Evolutionary conservation across 495 filamentous ascomycete species (phyloP).

Genomic region (Neurospora sublineolata): DNA sequence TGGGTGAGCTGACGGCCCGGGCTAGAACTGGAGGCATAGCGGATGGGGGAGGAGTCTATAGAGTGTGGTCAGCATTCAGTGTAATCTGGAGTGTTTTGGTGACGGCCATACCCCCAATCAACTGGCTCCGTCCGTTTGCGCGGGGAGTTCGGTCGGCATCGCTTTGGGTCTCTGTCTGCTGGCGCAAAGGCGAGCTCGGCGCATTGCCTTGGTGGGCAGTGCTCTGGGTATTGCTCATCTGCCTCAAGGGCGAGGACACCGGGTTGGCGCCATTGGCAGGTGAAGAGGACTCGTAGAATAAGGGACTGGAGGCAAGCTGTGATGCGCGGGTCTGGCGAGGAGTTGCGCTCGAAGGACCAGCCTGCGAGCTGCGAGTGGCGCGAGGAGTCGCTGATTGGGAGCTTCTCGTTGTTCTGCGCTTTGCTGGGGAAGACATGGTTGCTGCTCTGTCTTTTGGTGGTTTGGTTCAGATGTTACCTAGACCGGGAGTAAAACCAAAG

Average conservation of each 20-base stretch:
- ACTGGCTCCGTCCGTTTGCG: slow-evolving; percentile 34
- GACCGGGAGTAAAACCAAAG: neutral
- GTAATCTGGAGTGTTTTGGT: neutral
- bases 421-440: slow-evolving; percentile 50
- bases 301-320: slow-evolving; percentile 60
- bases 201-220: slow-evolving; percentile 41
- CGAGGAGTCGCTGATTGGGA: slow-evolving; percentile 49
- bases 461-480: neutral
- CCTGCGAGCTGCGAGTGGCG: slow-evolving; percentile 39
- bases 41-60: slow-evolving; percentile 80
- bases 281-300: slow-evolving; percentile 76
- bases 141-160: slow-evolving; percentile 59
- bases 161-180: slow-evolving; percentile 43
- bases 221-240: slow-evolving; percentile 45
- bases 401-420: slow-evolving; percentile 40
- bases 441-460: neutral
- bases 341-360: slow-evolving; percentile 34
- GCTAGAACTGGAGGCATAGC: slow-evolving; percentile 78
- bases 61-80: neutral
- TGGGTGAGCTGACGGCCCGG: slow-evolving; percentile 50
- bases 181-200: slow-evolving; percentile 57
- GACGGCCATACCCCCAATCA: slow-evolving; percentile 52
- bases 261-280: slow-evolving; percentile 39
- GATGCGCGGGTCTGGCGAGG: slow-evolving; percentile 33
- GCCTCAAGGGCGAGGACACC: slow-evolving; percentile 38